A percentile compares a stretch with the other conserved stretches of the same genome.
phyloP scores from a whole-genome alignment of 768 basidiomycete species.

The Calocera viscosa region DNA sequence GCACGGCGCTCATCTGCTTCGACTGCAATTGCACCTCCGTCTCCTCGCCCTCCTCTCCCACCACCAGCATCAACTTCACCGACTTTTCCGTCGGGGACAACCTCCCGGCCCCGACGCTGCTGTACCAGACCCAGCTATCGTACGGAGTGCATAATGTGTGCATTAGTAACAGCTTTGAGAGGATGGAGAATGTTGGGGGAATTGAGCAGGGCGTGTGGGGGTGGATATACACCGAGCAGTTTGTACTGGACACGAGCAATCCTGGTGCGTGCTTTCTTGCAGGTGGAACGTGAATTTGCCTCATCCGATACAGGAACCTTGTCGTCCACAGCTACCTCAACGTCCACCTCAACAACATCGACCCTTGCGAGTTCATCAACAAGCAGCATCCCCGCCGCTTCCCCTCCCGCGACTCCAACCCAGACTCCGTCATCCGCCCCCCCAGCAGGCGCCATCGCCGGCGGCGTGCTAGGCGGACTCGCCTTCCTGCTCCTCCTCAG shows the following conservation, averaged over 20 bases:
- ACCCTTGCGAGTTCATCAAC: neutral
- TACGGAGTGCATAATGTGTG: neutral
- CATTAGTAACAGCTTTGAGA: neutral
- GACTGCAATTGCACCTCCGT: neutral
- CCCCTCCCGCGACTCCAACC: neutral
- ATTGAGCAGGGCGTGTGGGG: neutral
- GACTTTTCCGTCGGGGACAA: neutral
- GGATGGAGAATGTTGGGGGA: neutral
- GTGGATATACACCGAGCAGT: neutral
- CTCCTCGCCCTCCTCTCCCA: neutral
- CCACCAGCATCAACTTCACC: neutral
- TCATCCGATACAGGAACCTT: neutral
- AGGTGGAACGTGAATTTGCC: neutral
- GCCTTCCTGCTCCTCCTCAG: neutral
- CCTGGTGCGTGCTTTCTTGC: neutral
- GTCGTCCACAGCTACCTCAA: neutral
- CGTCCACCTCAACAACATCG: neutral
- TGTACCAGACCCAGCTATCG: neutral
- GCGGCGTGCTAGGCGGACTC: neutral
- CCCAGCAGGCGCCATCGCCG: neutral
- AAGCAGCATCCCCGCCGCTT: neutral
- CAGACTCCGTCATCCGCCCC: neutral
- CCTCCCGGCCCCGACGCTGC: neutral
- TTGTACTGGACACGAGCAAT: neutral
- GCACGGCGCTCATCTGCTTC: neutral